Evolutionary conservation across 495 filamentous ascomycete species (phyloP), one percentile per base, ranked within the genome.

Genomic region (Lasiosphaeris hirsuta): DNA sequence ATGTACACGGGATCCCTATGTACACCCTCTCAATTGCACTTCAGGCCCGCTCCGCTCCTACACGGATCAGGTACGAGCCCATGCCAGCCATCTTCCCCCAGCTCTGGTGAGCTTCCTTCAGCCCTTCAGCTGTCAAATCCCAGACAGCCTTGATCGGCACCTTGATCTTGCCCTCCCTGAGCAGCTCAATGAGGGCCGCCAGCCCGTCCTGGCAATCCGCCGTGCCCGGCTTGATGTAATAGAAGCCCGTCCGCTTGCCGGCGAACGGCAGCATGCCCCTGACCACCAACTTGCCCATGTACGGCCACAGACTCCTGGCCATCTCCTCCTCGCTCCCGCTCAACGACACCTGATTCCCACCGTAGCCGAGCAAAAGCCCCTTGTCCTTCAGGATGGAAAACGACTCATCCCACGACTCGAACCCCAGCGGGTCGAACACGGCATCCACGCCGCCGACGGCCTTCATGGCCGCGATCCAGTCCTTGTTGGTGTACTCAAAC

Each of bases 321-420:
- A 15, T 11, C 45, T 48, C 40, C 34, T 47, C 10, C 33, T 62
- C 36, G 10, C 45, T 58, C 37, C 51, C 54, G 17, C 40, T 57
- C 0, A 71, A 49, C 8, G 52, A 17, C 23, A n/a, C 23, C 48
- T 61, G 62, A 40, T 71, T 71, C 42, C 61, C 65, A 3, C 69
- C 69, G 51, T 65, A 69, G 10, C 51, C 69, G 1, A 69, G 60
- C 14, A 69, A 50, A 18, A 65, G 41, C 36, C 66, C 66, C 14
- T 36, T 41, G 9, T 37, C 13, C 3, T 30, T 11, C 1, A 78
- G 61, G 51, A 78, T 71, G 11, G 61, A 62, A 61, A 60, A 77
- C 18, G 71, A 74, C 57, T 77, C 75, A 56, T 76, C 75, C 64
- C 70, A 78, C 59, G 66, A 71, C 35, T 77, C 74, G 60, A 68